These are phyloP conservation scores for Zostera marina DNA, from an alignment of 116 monocot genomes.

Conservation along the genomic window DNA sequence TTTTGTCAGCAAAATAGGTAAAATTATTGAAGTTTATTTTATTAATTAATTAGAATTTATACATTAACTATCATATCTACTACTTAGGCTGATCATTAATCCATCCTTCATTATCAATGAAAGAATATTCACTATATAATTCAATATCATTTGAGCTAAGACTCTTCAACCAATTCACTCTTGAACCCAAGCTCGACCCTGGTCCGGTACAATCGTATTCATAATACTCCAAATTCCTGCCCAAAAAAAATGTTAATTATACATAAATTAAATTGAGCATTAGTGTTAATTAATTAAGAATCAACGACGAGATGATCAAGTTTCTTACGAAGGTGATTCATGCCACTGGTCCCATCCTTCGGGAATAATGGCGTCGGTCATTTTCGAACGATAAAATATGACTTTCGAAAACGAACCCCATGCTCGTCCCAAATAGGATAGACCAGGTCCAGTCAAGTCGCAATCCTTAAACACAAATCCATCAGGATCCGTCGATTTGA, in stretches of 20 bases:
- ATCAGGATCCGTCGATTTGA: neutral
- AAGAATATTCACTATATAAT: neutral
- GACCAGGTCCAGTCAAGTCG: neutral
- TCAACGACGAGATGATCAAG: neutral
- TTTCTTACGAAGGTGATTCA: neutral
- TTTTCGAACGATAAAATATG: conserved; percentile 16
- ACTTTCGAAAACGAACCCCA: conserved; percentile 34
- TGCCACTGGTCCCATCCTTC: conserved; percentile 30
- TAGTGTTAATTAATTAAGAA: neutral
- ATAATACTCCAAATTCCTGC: neutral
- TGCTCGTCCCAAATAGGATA: conserved; percentile 27
- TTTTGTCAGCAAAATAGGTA: no score
- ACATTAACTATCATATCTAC: no score
- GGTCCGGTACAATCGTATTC: neutral
- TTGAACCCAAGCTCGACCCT: neutral
- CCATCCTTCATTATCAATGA: conserved; percentile 11
- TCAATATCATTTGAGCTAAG: neutral
- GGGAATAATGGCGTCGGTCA: conserved; percentile 20
- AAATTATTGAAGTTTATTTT: no score
- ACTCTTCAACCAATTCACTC: conserved; percentile 4
- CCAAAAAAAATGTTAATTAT: neutral
- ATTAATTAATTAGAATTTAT: no score
- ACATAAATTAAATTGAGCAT: neutral
- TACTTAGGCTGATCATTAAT: conserved; percentile 5
- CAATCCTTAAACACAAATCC: conserved; percentile 14